Evolutionary conservation across 768 basidiomycete species (phyloP).

Genomic region (Thelephora ganbajun): DNA sequence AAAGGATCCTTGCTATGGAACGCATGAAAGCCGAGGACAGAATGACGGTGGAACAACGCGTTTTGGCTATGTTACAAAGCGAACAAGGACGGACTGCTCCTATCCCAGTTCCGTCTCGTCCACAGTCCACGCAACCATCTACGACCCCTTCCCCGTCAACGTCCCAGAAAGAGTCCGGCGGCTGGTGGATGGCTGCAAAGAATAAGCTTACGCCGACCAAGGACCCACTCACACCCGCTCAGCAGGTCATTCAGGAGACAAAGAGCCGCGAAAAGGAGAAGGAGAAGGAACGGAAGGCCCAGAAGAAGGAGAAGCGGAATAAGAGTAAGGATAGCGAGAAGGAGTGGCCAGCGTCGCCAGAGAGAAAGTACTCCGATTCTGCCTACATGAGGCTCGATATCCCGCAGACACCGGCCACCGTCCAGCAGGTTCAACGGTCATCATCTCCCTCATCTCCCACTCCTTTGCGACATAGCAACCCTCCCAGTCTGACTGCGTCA

Average conservation of each 20-base stretch:
- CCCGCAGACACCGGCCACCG: slow-evolving; percentile 30
- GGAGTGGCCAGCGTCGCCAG: slow-evolving; percentile 42
- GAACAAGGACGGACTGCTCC: slow-evolving; percentile 16
- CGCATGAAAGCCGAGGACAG: slow-evolving; percentile 37
- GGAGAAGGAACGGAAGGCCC: slow-evolving; percentile 24
- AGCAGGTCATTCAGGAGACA: slow-evolving; percentile 65
- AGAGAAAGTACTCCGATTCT: slow-evolving; percentile 43
- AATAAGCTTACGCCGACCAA: slow-evolving; percentile 68
- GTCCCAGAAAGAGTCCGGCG: slow-evolving; percentile 45
- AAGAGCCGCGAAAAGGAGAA: slow-evolving; percentile 51
- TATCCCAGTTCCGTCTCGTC: slow-evolving; percentile 47
- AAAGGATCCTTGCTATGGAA: slow-evolving; percentile 59
- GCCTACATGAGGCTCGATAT: slow-evolving; percentile 39
- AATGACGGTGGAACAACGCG: slow-evolving; percentile 48
- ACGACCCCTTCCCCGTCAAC: slow-evolving; percentile 33
- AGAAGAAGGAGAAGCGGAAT: slow-evolving; percentile 25
- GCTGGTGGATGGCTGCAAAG: slow-evolving; percentile 71
- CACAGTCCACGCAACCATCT: slow-evolving; percentile 30
- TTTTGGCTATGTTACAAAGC: slow-evolving; percentile 62
- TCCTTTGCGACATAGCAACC: slow-evolving; percentile 38
- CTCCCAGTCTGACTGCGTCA: slow-evolving; percentile 48
- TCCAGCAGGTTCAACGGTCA: slow-evolving; percentile 34
- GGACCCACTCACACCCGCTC: slow-evolving; percentile 71
- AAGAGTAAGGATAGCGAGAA: slow-evolving; percentile 13
- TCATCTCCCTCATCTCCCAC: slow-evolving; percentile 57